phyloP scores from a whole-genome alignment of 306 rosid species.

The Quercus variabilis region DNA sequence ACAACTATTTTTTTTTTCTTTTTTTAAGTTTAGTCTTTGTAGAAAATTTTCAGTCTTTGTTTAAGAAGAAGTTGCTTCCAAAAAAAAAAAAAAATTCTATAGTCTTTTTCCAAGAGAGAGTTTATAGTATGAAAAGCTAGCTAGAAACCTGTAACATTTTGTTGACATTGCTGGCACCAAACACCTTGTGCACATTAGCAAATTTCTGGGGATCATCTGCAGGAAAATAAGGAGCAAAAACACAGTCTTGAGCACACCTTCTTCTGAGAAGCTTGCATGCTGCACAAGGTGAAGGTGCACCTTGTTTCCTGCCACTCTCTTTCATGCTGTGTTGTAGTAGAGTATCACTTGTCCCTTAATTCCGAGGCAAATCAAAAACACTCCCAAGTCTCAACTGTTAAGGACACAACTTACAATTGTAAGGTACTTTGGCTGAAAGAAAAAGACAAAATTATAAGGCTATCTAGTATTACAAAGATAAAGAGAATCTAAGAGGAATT shows the following conservation, averaged over 20 bases:
- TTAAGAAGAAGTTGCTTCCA: not conserved
- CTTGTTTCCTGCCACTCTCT: slow-evolving; percentile 50
- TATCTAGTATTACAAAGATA: not conserved
- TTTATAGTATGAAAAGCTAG: not conserved
- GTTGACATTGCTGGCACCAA: slow-evolving; percentile 88
- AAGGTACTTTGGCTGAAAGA: slow-evolving; percentile 8
- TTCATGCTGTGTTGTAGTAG: not conserved
- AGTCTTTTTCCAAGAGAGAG: not conserved
- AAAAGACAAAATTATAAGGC: slow-evolving; percentile 4
- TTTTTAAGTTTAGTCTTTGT: too few relatives aligned
- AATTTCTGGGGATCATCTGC: slow-evolving; percentile 79
- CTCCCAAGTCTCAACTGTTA: not conserved
- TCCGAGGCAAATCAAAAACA: not conserved
- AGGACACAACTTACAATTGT: slow-evolving; percentile 6
- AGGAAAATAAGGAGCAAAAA: slow-evolving; percentile 80
- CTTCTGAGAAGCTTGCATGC: slow-evolving; percentile 80
- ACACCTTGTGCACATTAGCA: slow-evolving; percentile 83
- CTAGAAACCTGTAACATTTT: slow-evolving; percentile 72
- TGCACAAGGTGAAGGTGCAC: slow-evolving; percentile 74
- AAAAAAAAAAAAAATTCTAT: not conserved
- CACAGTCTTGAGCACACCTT: slow-evolving; percentile 71
- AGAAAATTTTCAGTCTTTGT: too few relatives aligned
- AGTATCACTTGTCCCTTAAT: not conserved
- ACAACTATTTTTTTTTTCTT: too few relatives aligned
- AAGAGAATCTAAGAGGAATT: too few relatives aligned